phyloP scores from a whole-genome alignment of 225 moss, liverwort and hornwort species.

The Sphagnum contortum region DNA sequence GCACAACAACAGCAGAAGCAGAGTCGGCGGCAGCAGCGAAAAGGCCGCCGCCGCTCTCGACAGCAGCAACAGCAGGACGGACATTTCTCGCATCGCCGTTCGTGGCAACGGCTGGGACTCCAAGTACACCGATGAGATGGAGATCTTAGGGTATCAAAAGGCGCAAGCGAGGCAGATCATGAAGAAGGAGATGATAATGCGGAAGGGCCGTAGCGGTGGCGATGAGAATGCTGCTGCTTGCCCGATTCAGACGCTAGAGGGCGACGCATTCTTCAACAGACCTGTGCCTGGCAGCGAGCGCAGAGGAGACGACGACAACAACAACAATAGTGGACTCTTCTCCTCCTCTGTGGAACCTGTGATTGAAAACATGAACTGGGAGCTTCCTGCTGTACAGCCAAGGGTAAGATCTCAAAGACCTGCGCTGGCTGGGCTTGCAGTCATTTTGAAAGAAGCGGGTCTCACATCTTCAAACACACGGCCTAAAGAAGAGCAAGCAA shows the following conservation, averaged over 20 bases:
- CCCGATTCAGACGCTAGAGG: neutral
- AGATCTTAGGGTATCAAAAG: slow-evolving; percentile 30
- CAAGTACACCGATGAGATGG: slow-evolving; percentile 63
- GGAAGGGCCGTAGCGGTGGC: neutral
- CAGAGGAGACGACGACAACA: too few relatives aligned
- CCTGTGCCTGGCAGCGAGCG: too few relatives aligned
- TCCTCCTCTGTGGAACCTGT: too few relatives aligned
- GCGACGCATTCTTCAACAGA: neutral
- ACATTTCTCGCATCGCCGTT: slow-evolving; percentile 47
- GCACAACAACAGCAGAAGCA: neutral
- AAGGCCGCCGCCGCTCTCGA: neutral
- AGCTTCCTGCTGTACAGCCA: slow-evolving; percentile 49
- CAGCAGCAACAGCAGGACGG: neutral
- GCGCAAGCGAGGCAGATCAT: slow-evolving; percentile 26
- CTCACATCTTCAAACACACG: slow-evolving; percentile 20
- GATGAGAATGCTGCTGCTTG: slow-evolving; percentile 2
- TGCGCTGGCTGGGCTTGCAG: slow-evolving; percentile 26
- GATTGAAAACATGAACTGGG: slow-evolving; percentile 42
- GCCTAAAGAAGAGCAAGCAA: slow-evolving; percentile 4
- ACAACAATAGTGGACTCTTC: too few relatives aligned
- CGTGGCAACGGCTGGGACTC: slow-evolving; percentile 50
- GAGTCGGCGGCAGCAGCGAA: neutral
- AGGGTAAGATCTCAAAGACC: slow-evolving; percentile 15
- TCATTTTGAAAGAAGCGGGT: slow-evolving; percentile 36
- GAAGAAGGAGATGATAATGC: slow-evolving; percentile 9